Conservation (phyloP, 2,329 filamentous ascomycete species). For the Alternaria postmessia region DNA sequence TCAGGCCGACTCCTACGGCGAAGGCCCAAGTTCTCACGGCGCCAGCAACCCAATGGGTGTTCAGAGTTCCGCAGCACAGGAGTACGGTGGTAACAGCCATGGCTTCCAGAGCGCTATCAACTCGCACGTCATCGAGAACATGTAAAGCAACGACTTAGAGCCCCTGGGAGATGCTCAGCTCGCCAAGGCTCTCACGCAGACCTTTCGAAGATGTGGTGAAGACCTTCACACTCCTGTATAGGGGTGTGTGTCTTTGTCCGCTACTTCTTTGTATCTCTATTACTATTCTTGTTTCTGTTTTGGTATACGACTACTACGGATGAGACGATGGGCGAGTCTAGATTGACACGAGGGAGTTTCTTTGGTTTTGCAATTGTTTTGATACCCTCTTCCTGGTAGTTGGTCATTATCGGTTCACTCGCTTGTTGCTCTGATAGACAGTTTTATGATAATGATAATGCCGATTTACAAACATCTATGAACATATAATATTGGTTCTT, state of each 20-base stretch:
- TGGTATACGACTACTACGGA: background rate
- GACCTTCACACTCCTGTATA: background rate
- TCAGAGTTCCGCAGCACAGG: conserved; percentile 34
- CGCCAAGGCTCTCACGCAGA: background rate
- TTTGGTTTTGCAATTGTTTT: conserved; percentile 9
- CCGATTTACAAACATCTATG: background rate
- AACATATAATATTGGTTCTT: background rate
- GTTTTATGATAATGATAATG: conserved; percentile 14
- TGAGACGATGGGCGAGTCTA: background rate
- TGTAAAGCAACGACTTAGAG: conserved; percentile 58
- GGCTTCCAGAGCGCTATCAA: conserved; percentile 84
- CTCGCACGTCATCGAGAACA: conserved; percentile 83
- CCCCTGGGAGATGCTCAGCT: background rate
- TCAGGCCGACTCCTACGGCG: conserved; percentile 60
- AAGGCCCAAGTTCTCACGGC: conserved; percentile 62
- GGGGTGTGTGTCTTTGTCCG: background rate
- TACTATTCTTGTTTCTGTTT: background rate
- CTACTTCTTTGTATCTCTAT: background rate
- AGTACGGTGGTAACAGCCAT: conserved; percentile 51
- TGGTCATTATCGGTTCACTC: conserved; percentile 14
- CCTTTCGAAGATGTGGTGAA: background rate
- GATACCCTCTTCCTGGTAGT: conserved; percentile 16
- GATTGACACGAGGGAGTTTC: background rate
- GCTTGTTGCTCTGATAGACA: conserved; percentile 2
- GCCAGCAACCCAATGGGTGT: conserved; percentile 20